Base-by-base conservation (phyloP, 2,329 filamentous ascomycete genomes). In the Corinectria fuckeliana region DNA sequence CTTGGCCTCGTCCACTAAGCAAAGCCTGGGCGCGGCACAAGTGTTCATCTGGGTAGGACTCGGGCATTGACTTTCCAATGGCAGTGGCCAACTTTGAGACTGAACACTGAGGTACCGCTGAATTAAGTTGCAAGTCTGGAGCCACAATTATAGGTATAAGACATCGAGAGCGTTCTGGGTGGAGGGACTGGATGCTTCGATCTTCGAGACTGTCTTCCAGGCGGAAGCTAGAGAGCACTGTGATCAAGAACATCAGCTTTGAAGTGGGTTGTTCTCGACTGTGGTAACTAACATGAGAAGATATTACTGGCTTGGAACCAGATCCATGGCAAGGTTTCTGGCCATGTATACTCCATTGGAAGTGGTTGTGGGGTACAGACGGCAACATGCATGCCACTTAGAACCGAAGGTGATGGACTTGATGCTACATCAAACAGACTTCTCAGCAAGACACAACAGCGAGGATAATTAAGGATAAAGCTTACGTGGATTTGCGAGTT, bases 321-420 rank as follows among this genome's bases (percentile, higher is more conserved):
- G 8, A 57, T n/a, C 55, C 55, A 57, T 23, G 55, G 55, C 11
- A 57, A 36, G n/a, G 48, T 51, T 14, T n/a, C 20, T 26, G 48
- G 55, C 55, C 55, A 57, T 3, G 3, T 16, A 7, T 48, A 48
- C 6, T 49, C 42, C 55, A 58, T 47, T 14, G 23, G 14, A 11
- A 58, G 41, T 16, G 55, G 18, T 3, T 11, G 32, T 26, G 41
- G 55, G 4, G 42, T 52, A 25, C 32, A 58, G 20, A 52, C 49
- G 13, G 5, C 14, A 42, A 58, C 18, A 8, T 49, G 20, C 5
- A 25, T 9, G 6, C 28, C n/a, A 20, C 14, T 28, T 25, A 36
- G 32, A 16, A 49, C 11, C 4, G 20, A 7, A n/a, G 16, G 14
- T 14, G 8, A 10, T 18, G 25, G 25, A 21, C 2, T 25, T 2